Evolutionary conservation across 2,329 filamentous ascomycete genomes (phyloP).

Genomic region (Botrytis hyacinthi): DNA sequence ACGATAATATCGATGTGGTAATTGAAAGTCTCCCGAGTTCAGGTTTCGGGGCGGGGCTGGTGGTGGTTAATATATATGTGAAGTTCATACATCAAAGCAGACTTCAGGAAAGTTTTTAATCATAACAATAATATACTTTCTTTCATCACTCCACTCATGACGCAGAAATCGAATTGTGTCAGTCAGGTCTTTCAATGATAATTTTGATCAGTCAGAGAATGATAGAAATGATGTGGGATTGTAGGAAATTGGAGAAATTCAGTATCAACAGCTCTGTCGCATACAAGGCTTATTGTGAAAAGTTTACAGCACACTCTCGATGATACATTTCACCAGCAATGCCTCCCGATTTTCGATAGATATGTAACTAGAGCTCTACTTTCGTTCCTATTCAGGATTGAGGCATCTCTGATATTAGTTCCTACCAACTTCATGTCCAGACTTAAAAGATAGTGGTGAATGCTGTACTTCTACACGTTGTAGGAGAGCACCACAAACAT

Average conservation of each 20-base stretch:
- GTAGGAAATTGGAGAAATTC: not conserved
- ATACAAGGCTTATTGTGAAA: not conserved
- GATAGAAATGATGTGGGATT: not conserved
- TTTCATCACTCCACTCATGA: not conserved
- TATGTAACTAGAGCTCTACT: not conserved
- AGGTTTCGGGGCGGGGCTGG: not conserved
- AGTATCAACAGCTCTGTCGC: not conserved
- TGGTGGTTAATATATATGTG: no score
- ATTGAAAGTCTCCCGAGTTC: not conserved
- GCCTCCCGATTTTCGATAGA: not conserved
- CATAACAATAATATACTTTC: not conserved
- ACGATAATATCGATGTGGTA: not conserved
- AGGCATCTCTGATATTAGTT: not conserved
- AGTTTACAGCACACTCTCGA: not conserved
- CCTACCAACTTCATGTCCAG: not conserved
- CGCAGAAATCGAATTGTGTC: not conserved
- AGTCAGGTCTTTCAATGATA: not conserved
- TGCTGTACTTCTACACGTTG: no score
- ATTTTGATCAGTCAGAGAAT: not conserved
- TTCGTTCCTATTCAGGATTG: rapidly evolving
- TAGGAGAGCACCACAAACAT: rapidly evolving
- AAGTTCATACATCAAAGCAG: not conserved
- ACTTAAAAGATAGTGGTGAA: not conserved
- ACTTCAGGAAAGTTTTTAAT: not conserved
- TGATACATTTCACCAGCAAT: not conserved